Percentiles rank a stretch among this genome's conserved stretches.
Conservation (phyloP, 1,284 basidiomycete species). For the Stereum hirsutum region DNA sequence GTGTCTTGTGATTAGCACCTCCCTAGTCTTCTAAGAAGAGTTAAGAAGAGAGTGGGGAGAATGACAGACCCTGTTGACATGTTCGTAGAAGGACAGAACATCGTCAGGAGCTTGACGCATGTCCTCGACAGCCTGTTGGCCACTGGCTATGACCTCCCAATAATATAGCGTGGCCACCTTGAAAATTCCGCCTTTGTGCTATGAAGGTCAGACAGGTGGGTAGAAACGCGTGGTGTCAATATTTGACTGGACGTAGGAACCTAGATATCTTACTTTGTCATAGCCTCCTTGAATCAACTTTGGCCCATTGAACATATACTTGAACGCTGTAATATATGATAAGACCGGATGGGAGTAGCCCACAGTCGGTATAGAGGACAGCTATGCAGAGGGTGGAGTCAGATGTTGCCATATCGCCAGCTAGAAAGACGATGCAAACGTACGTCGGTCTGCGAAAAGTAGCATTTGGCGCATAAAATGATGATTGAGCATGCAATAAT, state of each 20-base stretch:
- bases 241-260: too few species aligned
- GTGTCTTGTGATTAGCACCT: too few species aligned
- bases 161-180: slow-evolving; percentile 6
- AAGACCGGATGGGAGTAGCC: slow-evolving; percentile 8
- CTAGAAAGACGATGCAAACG: background rate
- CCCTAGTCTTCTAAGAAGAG: too few species aligned
- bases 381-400: slow-evolving; percentile 1
- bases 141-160: slow-evolving; percentile 20
- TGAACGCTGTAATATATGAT: slow-evolving; percentile 15
- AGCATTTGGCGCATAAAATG: background rate
- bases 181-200: slow-evolving; percentile 4
- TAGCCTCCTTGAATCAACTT: slow-evolving; percentile 20
- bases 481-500: background rate
- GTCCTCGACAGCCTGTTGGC: slow-evolving; percentile 20
- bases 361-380: slow-evolving; percentile 7
- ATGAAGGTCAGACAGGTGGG: background rate
- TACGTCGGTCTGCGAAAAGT: background rate
- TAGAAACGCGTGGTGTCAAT: too few species aligned
- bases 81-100: slow-evolving; percentile 15
- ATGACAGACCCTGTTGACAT: slow-evolving; percentile 11
- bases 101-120: slow-evolving; percentile 23
- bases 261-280: slow-evolving; percentile 18
- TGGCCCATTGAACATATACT: slow-evolving; percentile 11
- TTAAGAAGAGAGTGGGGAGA: background rate
- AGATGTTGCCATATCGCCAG: background rate